These are phyloP conservation scores for Martiniozyma abietophila DNA, from an alignment of 805 yeast species.

Conservation along the genomic window DNA sequence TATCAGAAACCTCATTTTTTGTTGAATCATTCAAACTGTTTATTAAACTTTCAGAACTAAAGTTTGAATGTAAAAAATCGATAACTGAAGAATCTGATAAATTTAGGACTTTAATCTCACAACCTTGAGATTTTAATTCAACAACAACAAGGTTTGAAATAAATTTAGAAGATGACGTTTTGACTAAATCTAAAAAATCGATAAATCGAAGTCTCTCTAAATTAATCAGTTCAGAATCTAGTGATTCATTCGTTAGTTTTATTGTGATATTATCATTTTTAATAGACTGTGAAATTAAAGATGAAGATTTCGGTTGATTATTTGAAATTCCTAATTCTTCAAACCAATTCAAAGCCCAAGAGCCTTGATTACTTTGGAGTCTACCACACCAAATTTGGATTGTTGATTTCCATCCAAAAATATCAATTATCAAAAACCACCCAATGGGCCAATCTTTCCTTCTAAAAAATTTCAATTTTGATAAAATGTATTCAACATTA, in stretches of 20 bases:
- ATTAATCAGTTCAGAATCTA: conserved; percentile 14
- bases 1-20: conserved; percentile 11
- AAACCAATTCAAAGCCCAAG: conserved; percentile 48
- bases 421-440: conserved; percentile 41
- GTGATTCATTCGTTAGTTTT: no score
- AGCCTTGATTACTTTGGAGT: conserved; percentile 39
- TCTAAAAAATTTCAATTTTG: conserved; percentile 30
- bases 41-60: conserved; percentile 14
- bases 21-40: conserved; percentile 1
- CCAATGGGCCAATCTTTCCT: conserved; percentile 47
- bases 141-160: conserved; percentile 44
- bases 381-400: conserved; percentile 46
- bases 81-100: conserved; percentile 14
- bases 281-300: no score
- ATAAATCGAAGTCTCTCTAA: conserved; percentile 15
- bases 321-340: conserved; percentile 27
- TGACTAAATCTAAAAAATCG: conserved; percentile 32
- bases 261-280: no score
- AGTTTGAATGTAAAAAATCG: conserved; percentile 20
- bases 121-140: conserved; percentile 34
- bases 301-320: no score
- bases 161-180: conserved; percentile 36
- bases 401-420: conserved; percentile 27
- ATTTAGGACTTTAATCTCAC: conserved; percentile 28
- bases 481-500: conserved; percentile 14